Base-by-base conservation (phyloP, 495 filamentous ascomycete genomes). In the Letharia lupina region DNA sequence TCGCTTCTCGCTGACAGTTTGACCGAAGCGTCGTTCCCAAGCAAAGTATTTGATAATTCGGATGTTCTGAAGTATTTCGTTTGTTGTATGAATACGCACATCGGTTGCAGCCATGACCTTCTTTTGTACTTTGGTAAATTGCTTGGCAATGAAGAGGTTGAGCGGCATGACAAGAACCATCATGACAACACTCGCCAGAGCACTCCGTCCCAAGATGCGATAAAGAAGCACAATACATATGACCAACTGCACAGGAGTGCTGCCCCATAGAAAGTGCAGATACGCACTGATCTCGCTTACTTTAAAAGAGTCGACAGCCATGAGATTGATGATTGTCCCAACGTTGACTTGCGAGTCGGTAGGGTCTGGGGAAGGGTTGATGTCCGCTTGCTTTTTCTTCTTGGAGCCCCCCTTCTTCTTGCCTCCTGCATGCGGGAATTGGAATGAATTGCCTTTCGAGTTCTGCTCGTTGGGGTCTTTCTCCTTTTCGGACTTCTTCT, bases 41-140 rank as follows among this genome's bases (percentile, higher is more conserved):
- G 95, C 93, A 74, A 99, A 99, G 76, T 92, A 99, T 75, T 99
- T 99, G 84, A 99, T 98, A 71, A 99, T 97, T 42, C 95, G 85
- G 69, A 99, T 98, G 69, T 97, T 99, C 71, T 95, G 93, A 33
- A 99, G 81, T 11, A 98, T 89, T 75, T 99, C 95, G 75, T 98
- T 98, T 11, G 95, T 98, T 4, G 90, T 88, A 75, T 98, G 89
- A 68, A 99, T 99, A 44, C 95, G 88, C 69, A 93, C 92, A 78
- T 99, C 95, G 8, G 95, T 98, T 18, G 92, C 91, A 62, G 91
- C 87, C 80, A 98, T 88, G 69, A 99, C 97, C 70, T 84, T 82
- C 74, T 93, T 93, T 74, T 98, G 93, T 7, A 89, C 88, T 48
- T 80, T 82, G 65, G 86, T 87, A 77, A 99, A 99, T 45, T 85